phyloP scores from a whole-genome alignment of 352 stramenopile species.

The Phytophthora citricola region DNA sequence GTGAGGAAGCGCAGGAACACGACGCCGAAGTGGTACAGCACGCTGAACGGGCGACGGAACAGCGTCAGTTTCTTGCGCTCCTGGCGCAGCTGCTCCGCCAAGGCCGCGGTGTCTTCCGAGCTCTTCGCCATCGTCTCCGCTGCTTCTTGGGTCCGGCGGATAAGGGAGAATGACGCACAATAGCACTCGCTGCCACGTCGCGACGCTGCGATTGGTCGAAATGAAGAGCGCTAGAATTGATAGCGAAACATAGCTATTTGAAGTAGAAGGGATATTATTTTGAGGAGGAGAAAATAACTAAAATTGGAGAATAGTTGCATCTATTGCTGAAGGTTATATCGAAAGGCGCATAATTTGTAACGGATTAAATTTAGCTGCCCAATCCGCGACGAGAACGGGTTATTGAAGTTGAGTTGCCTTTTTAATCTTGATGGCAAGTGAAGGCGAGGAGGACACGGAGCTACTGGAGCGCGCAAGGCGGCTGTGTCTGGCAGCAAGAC shows the following conservation, averaged over 20 bases:
- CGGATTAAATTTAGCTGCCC: neutral
- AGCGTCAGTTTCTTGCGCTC: conserved; percentile 89
- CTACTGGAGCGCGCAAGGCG: conserved; percentile 54
- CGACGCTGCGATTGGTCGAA: conserved; percentile 24
- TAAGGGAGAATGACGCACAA: conserved; percentile 23
- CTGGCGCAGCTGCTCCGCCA: conserved; percentile 68
- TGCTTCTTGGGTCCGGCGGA: conserved; percentile 14
- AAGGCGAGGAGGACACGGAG: conserved; percentile 23
- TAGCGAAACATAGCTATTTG: no score
- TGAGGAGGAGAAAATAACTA: no score
- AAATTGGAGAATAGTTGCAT: no score
- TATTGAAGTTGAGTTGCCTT: conserved; percentile 18
- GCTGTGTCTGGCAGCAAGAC: conserved; percentile 43
- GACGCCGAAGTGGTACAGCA: conserved; percentile 86
- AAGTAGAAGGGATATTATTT: no score
- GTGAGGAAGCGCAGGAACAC: conserved; percentile 77
- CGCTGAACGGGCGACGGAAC: conserved; percentile 72
- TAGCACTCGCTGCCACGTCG: conserved; percentile 2
- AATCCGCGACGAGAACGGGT: conserved; percentile 11
- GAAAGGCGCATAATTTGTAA: neutral
- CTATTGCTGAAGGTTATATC: no score
- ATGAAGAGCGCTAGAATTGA: neutral
- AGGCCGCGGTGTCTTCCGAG: conserved; percentile 6
- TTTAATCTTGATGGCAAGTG: neutral
- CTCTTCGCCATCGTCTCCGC: conserved; percentile 28